These are phyloP conservation scores for Zygosaccharomyces kombuchaensis DNA, from an alignment of 805 yeast genomes.

Conservation along the genomic window DNA sequence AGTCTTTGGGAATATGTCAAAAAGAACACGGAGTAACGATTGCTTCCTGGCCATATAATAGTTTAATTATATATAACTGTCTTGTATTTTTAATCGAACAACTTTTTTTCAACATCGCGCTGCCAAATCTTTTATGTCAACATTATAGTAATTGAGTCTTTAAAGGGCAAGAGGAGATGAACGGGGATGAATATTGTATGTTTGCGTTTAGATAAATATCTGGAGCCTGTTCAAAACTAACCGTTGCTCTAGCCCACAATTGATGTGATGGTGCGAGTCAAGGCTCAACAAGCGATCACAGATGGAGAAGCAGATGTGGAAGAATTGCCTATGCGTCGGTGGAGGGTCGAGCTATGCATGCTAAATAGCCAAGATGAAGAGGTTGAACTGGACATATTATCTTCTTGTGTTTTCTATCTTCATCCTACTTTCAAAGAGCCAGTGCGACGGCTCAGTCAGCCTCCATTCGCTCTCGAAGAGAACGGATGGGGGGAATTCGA, in stretches of 20 bases:
- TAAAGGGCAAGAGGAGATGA: background rate
- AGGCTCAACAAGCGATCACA: constrained; percentile 76
- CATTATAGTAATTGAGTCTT: background rate
- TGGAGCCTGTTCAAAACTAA: background rate
- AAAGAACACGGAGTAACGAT: constrained; percentile 48
- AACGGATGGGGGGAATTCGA: constrained; percentile 98
- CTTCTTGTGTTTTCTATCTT: constrained; percentile 78
- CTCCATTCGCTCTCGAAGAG: constrained; percentile 82
- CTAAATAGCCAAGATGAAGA: constrained; percentile 75
- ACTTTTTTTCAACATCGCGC: background rate
- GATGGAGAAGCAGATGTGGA: constrained; percentile 62
- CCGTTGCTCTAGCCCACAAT: constrained; percentile 32
- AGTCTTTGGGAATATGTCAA: constrained; percentile 93
- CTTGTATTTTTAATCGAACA: background rate
- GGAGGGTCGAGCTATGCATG: constrained; percentile 73
- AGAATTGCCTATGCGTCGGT: constrained; percentile 83
- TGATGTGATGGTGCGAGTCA: constrained; percentile 76
- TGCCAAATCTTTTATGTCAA: background rate
- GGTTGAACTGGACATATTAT: constrained; percentile 75
- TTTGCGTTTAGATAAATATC: background rate
- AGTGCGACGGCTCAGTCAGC: constrained; percentile 60
- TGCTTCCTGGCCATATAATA: background rate
- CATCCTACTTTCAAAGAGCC: constrained; percentile 94
- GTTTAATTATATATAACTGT: background rate
- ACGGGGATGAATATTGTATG: background rate